phyloP scores from a whole-genome alignment of 1,284 basidiomycete species.

The Microbotryum scabiosae region DNA sequence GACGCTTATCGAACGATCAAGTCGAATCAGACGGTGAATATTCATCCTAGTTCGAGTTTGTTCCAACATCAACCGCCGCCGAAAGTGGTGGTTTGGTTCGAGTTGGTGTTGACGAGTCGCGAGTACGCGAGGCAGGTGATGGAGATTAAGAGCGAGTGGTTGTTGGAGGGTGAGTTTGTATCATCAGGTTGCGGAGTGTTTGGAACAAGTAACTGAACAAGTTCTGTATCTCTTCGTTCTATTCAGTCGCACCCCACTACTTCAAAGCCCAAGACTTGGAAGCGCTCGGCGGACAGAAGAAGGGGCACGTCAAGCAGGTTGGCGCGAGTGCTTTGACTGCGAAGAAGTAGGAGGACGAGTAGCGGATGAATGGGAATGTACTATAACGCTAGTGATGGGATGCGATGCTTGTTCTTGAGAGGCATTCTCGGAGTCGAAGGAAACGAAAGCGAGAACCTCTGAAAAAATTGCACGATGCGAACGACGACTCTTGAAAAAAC shows the following conservation, averaged over 20 bases:
- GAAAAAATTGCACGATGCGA: too few relatives aligned
- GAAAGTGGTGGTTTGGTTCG: constrained; percentile 85
- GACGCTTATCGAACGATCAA: constrained; percentile 37
- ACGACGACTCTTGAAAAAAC: too few relatives aligned
- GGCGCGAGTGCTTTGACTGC: too few relatives aligned
- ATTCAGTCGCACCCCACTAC: constrained; percentile 88
- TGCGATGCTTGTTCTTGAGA: too few relatives aligned
- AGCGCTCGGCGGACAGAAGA: constrained; percentile 42
- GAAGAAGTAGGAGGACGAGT: too few relatives aligned
- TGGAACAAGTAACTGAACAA: too few relatives aligned
- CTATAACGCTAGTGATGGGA: too few relatives aligned
- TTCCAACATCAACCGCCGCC: constrained; percentile 93
- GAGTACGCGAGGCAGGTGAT: constrained; percentile 74
- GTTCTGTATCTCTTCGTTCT: too few relatives aligned
- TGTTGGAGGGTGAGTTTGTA: constrained; percentile 65
- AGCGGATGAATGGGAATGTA: too few relatives aligned
- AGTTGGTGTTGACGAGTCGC: constrained; percentile 57
- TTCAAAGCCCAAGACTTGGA: constrained; percentile 84
- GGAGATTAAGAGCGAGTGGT: constrained; percentile 92
- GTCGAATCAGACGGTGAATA: constrained; percentile 83
- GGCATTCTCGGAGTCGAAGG: too few relatives aligned
- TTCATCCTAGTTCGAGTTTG: constrained; percentile 89
- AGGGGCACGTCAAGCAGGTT: constrained; percentile 23
- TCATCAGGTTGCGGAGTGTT: constrained; percentile 1
- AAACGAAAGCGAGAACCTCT: too few relatives aligned